These are phyloP conservation scores for Xylaria bambusicola DNA, from an alignment of 495 filamentous ascomycete species.

Conservation along the genomic window DNA sequence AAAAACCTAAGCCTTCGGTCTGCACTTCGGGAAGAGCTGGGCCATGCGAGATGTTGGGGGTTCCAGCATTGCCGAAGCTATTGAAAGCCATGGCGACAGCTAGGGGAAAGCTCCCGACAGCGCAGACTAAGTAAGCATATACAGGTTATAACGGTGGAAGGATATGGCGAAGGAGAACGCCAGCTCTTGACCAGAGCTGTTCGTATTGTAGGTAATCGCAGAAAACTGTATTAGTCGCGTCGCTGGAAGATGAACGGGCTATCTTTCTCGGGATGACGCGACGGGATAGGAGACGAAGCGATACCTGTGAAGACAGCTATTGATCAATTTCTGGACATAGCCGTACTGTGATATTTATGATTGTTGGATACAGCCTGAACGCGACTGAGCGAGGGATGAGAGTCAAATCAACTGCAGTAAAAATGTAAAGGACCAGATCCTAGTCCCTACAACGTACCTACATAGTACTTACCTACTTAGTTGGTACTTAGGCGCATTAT, in stretches of 20 bases:
- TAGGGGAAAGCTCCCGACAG: slow-evolving; percentile 9
- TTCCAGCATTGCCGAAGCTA: slow-evolving; percentile 47
- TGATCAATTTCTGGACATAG: slow-evolving; percentile 6
- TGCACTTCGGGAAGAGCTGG: slow-evolving; percentile 60
- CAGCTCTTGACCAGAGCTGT: background rate
- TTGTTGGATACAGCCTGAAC: slow-evolving; percentile 3
- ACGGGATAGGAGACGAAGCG: background rate
- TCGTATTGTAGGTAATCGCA: background rate
- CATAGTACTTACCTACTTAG: too few species aligned
- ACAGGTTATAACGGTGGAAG: background rate
- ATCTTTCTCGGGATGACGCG: background rate
- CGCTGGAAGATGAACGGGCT: background rate
- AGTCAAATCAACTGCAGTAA: slow-evolving; percentile 1
- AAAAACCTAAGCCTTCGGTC: slow-evolving; percentile 81
- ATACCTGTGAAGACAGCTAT: background rate
- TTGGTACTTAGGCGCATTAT: too few species aligned
- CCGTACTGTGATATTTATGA: background rate
- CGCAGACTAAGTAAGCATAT: slow-evolving; percentile 13
- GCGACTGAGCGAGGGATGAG: background rate
- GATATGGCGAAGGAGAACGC: background rate
- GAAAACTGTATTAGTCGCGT: background rate
- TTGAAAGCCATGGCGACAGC: slow-evolving; percentile 66
- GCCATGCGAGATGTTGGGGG: slow-evolving; percentile 46
- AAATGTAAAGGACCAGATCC: background rate
- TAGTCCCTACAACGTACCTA: background rate